Conservation (phyloP, 257 asterid species). For the Nicotiana noctiflora region DNA sequence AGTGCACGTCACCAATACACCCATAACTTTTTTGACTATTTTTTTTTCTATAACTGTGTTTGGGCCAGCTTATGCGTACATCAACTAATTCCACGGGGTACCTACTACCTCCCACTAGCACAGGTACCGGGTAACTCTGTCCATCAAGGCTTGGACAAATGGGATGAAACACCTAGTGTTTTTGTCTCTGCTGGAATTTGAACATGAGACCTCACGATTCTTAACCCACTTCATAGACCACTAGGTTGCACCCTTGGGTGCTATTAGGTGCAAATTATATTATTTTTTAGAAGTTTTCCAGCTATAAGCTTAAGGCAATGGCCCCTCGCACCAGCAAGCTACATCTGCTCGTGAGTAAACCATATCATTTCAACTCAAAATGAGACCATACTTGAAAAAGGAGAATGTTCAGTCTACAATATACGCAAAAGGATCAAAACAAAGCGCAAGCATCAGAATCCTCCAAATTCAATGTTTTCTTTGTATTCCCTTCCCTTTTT, state of each 20-base stretch:
- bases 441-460: neutral
- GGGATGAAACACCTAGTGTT: no score
- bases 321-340: neutral
- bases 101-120: no score
- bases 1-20: neutral
- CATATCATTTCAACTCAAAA: neutral
- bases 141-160: no score
- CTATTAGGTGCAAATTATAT: neutral
- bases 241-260: no score
- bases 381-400: neutral
- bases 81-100: no score
- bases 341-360: neutral
- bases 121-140: no score
- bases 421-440: neutral
- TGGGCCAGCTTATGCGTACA: no score
- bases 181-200: no score
- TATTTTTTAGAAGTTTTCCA: neutral
- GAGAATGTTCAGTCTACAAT: neutral
- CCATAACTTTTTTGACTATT: neutral
- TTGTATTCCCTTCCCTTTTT: neutral
- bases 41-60: no score
- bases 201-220: no score
- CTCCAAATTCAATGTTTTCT: neutral
- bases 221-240: no score
- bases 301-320: neutral